These are phyloP conservation scores for Tulasnella calospora DNA, from an alignment of 768 basidiomycete species.

Conservation along the genomic window DNA sequence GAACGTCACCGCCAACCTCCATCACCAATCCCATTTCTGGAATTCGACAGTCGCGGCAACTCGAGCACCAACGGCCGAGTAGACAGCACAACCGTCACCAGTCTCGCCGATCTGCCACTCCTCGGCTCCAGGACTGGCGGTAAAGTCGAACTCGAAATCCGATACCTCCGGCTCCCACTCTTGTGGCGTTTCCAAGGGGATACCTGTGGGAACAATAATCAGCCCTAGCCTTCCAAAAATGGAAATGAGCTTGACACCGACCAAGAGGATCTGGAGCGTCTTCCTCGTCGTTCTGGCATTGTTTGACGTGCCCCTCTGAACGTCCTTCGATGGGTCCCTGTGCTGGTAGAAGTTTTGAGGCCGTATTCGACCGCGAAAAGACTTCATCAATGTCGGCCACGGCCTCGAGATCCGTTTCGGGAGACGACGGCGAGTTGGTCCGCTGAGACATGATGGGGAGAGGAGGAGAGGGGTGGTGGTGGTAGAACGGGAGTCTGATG, in stretches of 20 bases:
- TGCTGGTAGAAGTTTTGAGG: not conserved
- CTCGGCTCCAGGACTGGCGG: not conserved
- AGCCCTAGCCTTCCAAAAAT: not conserved
- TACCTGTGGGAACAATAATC: not conserved
- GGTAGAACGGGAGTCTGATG: not conserved
- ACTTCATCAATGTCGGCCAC: not conserved
- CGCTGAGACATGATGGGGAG: not conserved
- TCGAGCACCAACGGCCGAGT: not conserved
- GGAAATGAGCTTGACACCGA: not conserved
- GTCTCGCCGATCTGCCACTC: conserved; percentile 13
- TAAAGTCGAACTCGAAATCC: not conserved
- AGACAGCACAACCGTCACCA: not conserved
- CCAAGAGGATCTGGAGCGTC: not conserved
- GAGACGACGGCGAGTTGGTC: not conserved
- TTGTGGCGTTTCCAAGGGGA: not conserved
- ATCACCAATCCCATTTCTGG: conserved; percentile 10
- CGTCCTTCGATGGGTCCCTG: not conserved
- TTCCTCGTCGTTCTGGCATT: not conserved
- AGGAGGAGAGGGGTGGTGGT: not conserved
- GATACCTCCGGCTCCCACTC: not conserved
- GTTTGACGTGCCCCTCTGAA: not conserved
- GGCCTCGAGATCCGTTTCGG: not conserved
- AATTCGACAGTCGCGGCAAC: not conserved
- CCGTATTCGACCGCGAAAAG: not conserved
- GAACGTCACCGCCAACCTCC: not conserved